Evolutionary conservation across 129 eudicot species (phyloP).

Genomic region (Chrysanthemum seticuspe): DNA sequence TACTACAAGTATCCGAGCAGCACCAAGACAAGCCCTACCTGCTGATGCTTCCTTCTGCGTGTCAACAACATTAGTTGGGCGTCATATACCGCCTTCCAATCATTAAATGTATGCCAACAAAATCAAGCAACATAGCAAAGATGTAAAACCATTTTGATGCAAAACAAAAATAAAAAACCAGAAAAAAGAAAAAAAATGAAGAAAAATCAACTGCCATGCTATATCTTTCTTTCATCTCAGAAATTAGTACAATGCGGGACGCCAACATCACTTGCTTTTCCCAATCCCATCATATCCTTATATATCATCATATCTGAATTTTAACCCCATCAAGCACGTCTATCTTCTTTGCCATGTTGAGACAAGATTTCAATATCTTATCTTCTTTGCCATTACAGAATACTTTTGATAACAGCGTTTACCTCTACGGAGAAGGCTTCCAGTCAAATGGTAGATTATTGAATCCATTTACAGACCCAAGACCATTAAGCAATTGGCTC

Average conservation of each 20-base stretch:
- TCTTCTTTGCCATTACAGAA: conserved; percentile 23
- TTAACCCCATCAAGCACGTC: conserved; percentile 7
- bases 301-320: conserved; percentile 13
- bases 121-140: conserved; percentile 36
- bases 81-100: conserved; percentile 13
- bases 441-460: conserved; percentile 90
- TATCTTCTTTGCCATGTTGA: conserved; percentile 30
- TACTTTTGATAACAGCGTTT: conserved; percentile 6
- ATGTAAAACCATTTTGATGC: conserved; percentile 38
- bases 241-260: conserved; percentile 47
- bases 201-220: conserved; percentile 35
- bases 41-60: conserved; percentile 13
- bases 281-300: conserved; percentile 17
- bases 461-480: conserved; percentile 86
- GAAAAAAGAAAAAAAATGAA: conserved; percentile 3
- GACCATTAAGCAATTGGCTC: conserved; percentile 69
- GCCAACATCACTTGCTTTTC: conserved; percentile 27
- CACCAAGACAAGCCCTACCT: conserved; percentile 25
- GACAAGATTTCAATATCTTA: conserved; percentile 21
- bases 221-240: conserved; percentile 47
- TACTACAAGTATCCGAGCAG: conserved; percentile 31
- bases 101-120: conserved; percentile 32
- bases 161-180: conserved; percentile 18
- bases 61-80: background rate
- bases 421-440: conserved; percentile 74